Evolutionary conservation across 2,329 filamentous ascomycete species (phyloP).

Genomic region (Epichloe gansuensis): DNA sequence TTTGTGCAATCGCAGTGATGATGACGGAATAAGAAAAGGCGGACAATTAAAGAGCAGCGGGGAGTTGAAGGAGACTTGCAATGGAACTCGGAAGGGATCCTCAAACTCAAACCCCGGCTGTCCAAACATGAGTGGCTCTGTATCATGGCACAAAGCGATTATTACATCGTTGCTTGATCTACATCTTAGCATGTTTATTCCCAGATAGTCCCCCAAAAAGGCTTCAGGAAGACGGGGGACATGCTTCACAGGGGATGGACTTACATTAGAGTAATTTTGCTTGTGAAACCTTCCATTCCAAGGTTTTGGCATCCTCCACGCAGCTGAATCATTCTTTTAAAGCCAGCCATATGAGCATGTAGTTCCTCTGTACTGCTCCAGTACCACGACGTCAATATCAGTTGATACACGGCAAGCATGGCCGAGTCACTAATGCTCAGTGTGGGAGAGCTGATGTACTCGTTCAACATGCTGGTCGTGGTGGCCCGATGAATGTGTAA

Average conservation of each 20-base stretch:
- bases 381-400: slow-evolving; percentile 41
- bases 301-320: slow-evolving; percentile 33
- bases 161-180: slow-evolving; percentile 30
- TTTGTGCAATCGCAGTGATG: slow-evolving; percentile 30
- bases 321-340: slow-evolving; percentile 34
- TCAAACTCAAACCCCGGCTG: slow-evolving; percentile 28
- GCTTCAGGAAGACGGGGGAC: too few species aligned
- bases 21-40: slow-evolving; percentile 28
- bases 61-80: slow-evolving; percentile 33
- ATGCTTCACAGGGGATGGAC: slow-evolving; percentile 8
- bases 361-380: slow-evolving; percentile 35
- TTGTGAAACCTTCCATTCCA: slow-evolving; percentile 32
- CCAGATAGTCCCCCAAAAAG: background rate
- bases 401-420: slow-evolving; percentile 34
- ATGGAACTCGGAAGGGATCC: slow-evolving; percentile 24
- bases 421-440: slow-evolving; percentile 30
- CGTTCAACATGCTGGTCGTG: slow-evolving; percentile 33
- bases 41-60: slow-evolving; percentile 31
- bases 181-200: slow-evolving; percentile 8
- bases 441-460: slow-evolving; percentile 26
- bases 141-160: slow-evolving; percentile 36
- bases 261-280: slow-evolving; percentile 36
- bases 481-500: slow-evolving; percentile 30
- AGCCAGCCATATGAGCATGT: slow-evolving; percentile 31
- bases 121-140: slow-evolving; percentile 27